Evolutionary conservation across 2,329 filamentous ascomycete genomes (phyloP), one percentile per base, ranked within the genome.

Genomic region (Claviceps spartinae): DNA sequence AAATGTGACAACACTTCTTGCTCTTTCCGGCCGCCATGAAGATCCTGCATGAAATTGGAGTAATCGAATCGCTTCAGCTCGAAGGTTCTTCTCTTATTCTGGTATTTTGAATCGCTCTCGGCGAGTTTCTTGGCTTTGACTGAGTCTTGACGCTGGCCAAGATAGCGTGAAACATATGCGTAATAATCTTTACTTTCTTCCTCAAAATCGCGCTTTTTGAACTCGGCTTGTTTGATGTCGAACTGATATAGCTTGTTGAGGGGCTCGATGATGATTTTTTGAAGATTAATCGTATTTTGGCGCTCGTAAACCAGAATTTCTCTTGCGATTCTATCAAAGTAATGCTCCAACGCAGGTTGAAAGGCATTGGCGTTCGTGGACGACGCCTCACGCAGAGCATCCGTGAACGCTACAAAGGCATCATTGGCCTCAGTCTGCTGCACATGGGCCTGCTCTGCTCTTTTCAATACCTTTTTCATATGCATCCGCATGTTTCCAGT

Each of bases 161-260:
- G 79, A 68, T 98, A 98, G 47, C 89, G 83, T 56, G 89, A 86
- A 49, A 97, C 87, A 64, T 95, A 98, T 56, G 86, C 83, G 69
- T 98, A 98, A 69, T 95, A 98, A 65, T 98, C 93, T 66, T 95
- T 93, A 72, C 91, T 97, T 66, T 98, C 93, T 62, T 98, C 93
- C 57, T 98, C 93, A 61, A 98, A 98, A 60, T 97, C 93, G 58
- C 93, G 88, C 69, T 93, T 95, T 72, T 98, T 98, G 42, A 86
- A 77, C 63, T 98, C 93, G 26, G 91, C 94, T 67, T 95, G 89
- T 68, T 98, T 98, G 72, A 98, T 97, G 62, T 98, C 94, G 57
- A 91, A 77, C 55, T 88, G 88, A 68, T 98, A 98, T 14, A 98
- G 73, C 68, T 88, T 95, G 58, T 80, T 83, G 58, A 98, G 79